Base-by-base conservation (phyloP, 2,329 filamentous ascomycete genomes). In the Apiospora aurea region DNA sequence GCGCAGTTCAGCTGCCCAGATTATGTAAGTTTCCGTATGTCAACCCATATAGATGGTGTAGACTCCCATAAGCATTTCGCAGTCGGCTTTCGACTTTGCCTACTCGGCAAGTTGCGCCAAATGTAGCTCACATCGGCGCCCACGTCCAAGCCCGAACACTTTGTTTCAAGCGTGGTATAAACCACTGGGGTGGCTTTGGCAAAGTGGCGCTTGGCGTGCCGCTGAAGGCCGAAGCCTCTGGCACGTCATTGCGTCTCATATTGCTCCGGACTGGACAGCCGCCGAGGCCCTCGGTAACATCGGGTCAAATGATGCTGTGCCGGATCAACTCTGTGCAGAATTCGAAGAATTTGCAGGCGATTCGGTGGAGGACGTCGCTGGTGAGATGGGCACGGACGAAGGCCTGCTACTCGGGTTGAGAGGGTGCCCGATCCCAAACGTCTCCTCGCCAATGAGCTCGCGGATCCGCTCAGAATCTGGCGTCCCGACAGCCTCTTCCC, bases 381-480 rank as follows among this genome's bases (percentile, higher is more conserved):
- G 67, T n/a, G 67, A 68, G 34, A 21, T 21, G 34, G 21, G 34
- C 4, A 21, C 10, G 21, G 29, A 24, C 11, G 21, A n/a, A 18
- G 57, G 34, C 14, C 34, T n/a, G 13, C 41, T 21, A 4, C 7
- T 24, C 29, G 53, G 34, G 16, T 53, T 49, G 24, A 70, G 26
- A 34, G 69, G 69, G n/a, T 70, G 69, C 14, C 69, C 69, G 13
- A 61, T 26, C 26, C 69, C 69, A 21, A 70, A 66, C 24, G 41
- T 44, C n/a, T 46, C 41, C 18, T 8, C 24, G 24, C 69, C 69
- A 14, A 66, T 21, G 47, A 53, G 46, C 34, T 34, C n/a, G 43
- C 43, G 34, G 24, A 14, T 38, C 14, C 11, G 14, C 26, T 49
- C 49, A 8, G 34, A 18, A 26, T 43, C 46, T 2, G 68, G 68